These are phyloP conservation scores for Pezicula carpinea DNA, from an alignment of 2,329 filamentous ascomycete genomes.

Conservation along the genomic window DNA sequence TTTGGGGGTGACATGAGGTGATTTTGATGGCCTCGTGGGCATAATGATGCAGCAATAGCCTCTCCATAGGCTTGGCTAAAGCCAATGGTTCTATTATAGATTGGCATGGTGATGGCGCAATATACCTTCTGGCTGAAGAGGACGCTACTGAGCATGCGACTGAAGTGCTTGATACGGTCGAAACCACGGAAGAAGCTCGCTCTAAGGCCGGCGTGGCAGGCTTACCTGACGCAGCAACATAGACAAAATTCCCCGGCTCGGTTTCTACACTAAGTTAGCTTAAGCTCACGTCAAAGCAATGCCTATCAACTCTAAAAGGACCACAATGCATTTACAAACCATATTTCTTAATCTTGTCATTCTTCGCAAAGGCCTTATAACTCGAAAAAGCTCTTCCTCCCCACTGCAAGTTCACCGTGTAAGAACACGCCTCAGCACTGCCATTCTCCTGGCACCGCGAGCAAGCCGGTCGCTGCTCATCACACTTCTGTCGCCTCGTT, in stretches of 20 bases:
- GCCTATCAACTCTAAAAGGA: no score
- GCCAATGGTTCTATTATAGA: neutral
- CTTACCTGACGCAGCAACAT: slow-evolving; percentile 1
- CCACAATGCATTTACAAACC: neutral
- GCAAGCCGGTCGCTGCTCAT: slow-evolving; percentile 4
- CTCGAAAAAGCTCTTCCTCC: neutral
- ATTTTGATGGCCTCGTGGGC: slow-evolving; percentile 1
- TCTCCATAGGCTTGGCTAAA: slow-evolving; percentile 1
- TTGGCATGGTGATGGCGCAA: neutral
- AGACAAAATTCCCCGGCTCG: slow-evolving; percentile 1
- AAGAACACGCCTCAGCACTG: neutral
- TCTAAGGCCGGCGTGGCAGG: neutral
- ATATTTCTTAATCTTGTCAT: neutral
- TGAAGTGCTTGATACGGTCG: neutral
- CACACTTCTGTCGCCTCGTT: slow-evolving; percentile 8
- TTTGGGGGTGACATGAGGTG: slow-evolving; percentile 10
- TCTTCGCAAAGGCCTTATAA: neutral
- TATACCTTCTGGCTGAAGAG: neutral
- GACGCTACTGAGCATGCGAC: neutral
- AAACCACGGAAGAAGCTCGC: neutral
- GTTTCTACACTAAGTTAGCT: slow-evolving; percentile 1
- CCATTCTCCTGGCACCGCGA: neutral
- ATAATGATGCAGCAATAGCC: slow-evolving; percentile 1
- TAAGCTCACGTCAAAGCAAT: neutral
- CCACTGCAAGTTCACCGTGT: neutral